Evolutionary conservation across 306 rosid genomes (phyloP), one percentile per base, ranked within the genome.

Genomic region (Quercus engelmannii): DNA sequence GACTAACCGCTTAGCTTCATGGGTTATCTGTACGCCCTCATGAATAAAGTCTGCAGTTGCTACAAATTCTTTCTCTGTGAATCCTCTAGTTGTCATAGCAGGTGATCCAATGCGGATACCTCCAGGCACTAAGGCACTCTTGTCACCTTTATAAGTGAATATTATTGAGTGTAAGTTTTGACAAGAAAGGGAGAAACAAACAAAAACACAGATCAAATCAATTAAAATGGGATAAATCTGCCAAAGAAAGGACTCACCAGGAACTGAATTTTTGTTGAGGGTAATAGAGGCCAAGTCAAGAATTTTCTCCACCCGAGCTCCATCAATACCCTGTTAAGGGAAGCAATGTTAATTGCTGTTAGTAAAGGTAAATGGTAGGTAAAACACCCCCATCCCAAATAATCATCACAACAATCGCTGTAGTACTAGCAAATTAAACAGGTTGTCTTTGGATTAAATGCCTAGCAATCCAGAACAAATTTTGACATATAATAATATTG

Each of bases 31-130:
- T 65, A 95, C 98, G 5, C 99, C 99, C 88, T 91, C 99, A 0
- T 95, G 94, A 81, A 95, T 89, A 38, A 87, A 85, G 81, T 95
- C 96, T 7, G 98, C 97, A 65, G 88, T 71, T 20, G 85, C 78
- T 54, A 78, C 41, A 61, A 95, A 95, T n/a, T 92, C 94, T 79
- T 82, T 87, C 88, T 89, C 96, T 1, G 87, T 80, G 76, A 95
- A 86, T 84, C 99, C 98, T 78, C 99, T 88, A 15, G 97, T 95
- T 56, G 97, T 92, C 99, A 95, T 92, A 38, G 99, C 99, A 51
- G 99, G 99, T 13, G 99, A 80, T 17, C 99, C 99, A 2, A 95
- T 95, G 79, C 99, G 99, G 62, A 95, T 95, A 71, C 99, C 99
- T 18, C 99, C 99, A 0, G 97, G 99, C 73, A 94, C 92, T 41